phyloP scores from a whole-genome alignment of 352 stramenopile species.

The Pythium sukuiense region DNA sequence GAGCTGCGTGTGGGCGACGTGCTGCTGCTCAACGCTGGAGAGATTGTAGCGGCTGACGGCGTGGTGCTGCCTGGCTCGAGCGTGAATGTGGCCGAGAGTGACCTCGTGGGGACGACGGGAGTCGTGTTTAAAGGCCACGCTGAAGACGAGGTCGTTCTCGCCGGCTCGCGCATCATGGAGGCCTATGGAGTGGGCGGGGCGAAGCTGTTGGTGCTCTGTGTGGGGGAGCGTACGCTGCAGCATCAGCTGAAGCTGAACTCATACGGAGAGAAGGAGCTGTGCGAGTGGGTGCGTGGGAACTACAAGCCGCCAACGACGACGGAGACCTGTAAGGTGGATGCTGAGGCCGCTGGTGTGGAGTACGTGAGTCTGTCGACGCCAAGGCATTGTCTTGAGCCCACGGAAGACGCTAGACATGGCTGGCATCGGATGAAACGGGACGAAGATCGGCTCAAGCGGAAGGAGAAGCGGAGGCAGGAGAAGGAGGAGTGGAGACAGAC shows the following conservation, averaged over 20 bases:
- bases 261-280: neutral
- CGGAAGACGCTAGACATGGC: neutral
- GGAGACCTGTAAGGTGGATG: neutral
- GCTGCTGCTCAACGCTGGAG: neutral
- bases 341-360: neutral
- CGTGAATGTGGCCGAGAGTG: constrained; percentile 30
- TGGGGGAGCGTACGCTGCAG: constrained; percentile 66
- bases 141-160: constrained; percentile 67
- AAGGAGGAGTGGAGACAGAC: neutral
- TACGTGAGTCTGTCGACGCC: neutral
- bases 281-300: neutral
- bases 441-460: neutral
- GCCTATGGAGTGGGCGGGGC: constrained; percentile 36
- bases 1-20: constrained; percentile 12
- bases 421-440: too few species aligned
- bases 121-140: constrained; percentile 26
- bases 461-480: neutral
- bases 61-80: constrained; percentile 30
- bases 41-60: constrained; percentile 31
- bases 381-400: neutral
- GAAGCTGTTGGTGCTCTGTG: constrained; percentile 78
- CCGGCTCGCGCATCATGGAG: constrained; percentile 76
- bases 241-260: neutral
- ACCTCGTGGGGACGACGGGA: constrained; percentile 31
- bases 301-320: neutral